Percentiles rank a stretch among this genome's conserved stretches.
phyloP scores from a whole-genome alignment of 441 rosid species.

The Viola pubescens region DNA sequence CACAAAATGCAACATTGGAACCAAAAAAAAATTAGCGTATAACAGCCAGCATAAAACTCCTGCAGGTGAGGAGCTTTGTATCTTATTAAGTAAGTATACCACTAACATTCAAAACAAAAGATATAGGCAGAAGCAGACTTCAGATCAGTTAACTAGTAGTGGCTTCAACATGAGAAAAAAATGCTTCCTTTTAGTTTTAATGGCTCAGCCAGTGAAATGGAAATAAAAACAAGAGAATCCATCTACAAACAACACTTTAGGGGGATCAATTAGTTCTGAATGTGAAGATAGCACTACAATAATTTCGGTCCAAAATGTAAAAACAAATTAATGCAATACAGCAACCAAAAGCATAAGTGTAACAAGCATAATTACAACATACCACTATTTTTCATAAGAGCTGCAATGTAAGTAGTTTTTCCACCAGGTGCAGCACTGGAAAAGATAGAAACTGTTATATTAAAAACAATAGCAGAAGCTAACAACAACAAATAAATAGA shows the following conservation, averaged over 20 bases:
- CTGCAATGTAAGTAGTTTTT: constrained; percentile 88
- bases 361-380: constrained; percentile 22
- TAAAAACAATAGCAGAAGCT: background rate
- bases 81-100: no score
- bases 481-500: background rate
- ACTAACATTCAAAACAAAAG: no score
- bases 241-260: background rate
- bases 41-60: no score
- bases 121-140: no score
- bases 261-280: background rate
- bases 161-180: no score
- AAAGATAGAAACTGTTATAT: constrained; percentile 14
- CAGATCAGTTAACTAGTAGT: no score
- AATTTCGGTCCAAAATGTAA: background rate
- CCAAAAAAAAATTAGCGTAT: no score
- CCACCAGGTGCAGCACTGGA: constrained; percentile 99
- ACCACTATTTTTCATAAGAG: constrained; percentile 94
- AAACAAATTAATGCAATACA: background rate
- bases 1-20: no score
- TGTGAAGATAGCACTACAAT: background rate
- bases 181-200: no score
- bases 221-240: no score
- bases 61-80: no score
- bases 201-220: no score
- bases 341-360: background rate